Conservation (phyloP, 441 rosid genomes). For the Melastoma candidum region DNA sequence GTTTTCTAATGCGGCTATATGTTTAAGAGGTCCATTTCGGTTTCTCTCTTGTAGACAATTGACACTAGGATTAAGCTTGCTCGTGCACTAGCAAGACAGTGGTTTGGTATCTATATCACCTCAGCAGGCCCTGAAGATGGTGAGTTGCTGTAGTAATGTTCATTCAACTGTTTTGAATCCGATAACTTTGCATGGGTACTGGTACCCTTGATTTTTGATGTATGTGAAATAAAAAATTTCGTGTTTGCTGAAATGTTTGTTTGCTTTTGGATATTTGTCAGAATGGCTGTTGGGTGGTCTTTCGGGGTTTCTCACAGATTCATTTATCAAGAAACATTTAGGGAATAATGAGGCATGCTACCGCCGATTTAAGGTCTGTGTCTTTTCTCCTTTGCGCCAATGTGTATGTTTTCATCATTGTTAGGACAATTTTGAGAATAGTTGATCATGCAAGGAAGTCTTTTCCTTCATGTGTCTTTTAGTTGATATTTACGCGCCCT, state of each 20-base stretch:
- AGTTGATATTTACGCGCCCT: conserved; percentile 10
- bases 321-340: conserved; percentile 78
- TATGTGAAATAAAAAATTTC: not conserved
- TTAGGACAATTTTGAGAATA: too few relatives aligned
- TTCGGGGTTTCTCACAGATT: conserved; percentile 88
- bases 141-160: conserved; percentile 19
- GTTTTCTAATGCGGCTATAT: too few relatives aligned
- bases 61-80: conserved; percentile 90
- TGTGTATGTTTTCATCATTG: too few relatives aligned
- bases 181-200: conserved; percentile 2
- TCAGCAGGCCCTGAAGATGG: conserved; percentile 89
- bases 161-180: not conserved
- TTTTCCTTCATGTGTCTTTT: too few relatives aligned
- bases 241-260: conserved; percentile 16
- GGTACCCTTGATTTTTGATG: not conserved
- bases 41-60: conserved; percentile 54
- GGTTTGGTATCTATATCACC: conserved; percentile 90
- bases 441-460: too few relatives aligned
- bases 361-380: conserved; percentile 80
- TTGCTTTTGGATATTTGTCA: conserved; percentile 29
- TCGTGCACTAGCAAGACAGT: conserved; percentile 89
- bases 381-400: not conserved
- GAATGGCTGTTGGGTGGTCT: conserved; percentile 99
- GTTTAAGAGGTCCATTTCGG: too few relatives aligned
- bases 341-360: conserved; percentile 97